Percentiles rank a stretch among this genome's conserved stretches.
phyloP scores from a whole-genome alignment of 164 flowering plant genomes.

The Aristolochia californica region DNA sequence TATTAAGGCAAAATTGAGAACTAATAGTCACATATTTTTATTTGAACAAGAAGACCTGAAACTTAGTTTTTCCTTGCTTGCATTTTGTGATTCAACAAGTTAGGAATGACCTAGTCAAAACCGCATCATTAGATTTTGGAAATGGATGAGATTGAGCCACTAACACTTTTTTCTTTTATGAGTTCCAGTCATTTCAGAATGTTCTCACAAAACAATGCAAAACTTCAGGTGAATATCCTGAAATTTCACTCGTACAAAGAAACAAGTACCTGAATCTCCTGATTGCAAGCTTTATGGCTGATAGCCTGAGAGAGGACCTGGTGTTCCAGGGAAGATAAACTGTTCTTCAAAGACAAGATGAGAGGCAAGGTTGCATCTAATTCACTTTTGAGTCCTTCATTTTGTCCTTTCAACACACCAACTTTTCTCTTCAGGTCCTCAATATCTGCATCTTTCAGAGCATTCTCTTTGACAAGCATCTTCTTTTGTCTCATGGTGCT shows the following conservation, averaged over 20 bases:
- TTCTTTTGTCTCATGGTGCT: slow-evolving; percentile 1
- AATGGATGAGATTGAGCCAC: not conserved
- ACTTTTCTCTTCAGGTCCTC: slow-evolving; percentile 41
- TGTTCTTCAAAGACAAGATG: slow-evolving; percentile 40
- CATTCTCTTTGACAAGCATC: slow-evolving; percentile 16
- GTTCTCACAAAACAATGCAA: too few relatives aligned
- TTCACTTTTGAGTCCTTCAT: slow-evolving; percentile 39
- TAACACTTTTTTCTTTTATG: too few relatives aligned
- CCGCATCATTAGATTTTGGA: not conserved
- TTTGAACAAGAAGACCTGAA: too few relatives aligned
- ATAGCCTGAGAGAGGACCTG: slow-evolving; percentile 25
- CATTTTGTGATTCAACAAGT: not conserved
- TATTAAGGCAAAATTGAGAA: too few relatives aligned
- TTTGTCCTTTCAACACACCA: slow-evolving; percentile 40
- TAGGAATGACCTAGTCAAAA: not conserved
- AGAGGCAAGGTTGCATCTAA: slow-evolving; percentile 44
- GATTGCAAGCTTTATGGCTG: slow-evolving; percentile 12
- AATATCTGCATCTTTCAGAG: slow-evolving; percentile 29
- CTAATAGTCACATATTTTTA: too few relatives aligned
- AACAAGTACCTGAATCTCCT: slow-evolving; percentile 29
- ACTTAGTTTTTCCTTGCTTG: too few relatives aligned
- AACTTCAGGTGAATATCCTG: too few relatives aligned
- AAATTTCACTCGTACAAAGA: too few relatives aligned
- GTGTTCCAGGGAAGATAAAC: slow-evolving; percentile 48
- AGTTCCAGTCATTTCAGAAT: too few relatives aligned